These are phyloP conservation scores for Diaporthe vaccinii DNA, from an alignment of 2,329 filamentous ascomycete genomes.

Conservation along the genomic window DNA sequence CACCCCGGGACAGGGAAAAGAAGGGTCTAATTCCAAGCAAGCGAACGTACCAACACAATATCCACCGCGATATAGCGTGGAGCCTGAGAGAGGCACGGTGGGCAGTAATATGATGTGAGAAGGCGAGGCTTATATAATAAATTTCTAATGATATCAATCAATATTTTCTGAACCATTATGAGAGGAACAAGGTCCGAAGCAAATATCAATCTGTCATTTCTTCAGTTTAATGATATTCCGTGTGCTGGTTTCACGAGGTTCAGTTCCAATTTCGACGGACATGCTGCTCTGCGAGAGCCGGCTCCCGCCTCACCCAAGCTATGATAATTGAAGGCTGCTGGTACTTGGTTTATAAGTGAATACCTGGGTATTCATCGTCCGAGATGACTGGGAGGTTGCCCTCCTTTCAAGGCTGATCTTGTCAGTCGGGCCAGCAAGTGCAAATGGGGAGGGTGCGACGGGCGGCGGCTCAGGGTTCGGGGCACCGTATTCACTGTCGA, in stretches of 20 bases:
- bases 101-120: constrained; percentile 8
- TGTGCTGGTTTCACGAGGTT: not conserved
- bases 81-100: not conserved
- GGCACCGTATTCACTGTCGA: not conserved
- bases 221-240: not conserved
- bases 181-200: not conserved
- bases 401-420: not conserved
- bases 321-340: not conserved
- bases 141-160: constrained; percentile 2
- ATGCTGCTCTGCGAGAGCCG: not conserved
- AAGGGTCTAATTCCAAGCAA: not conserved
- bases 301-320: not conserved
- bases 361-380: not conserved
- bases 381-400: too few species aligned
- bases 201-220: not conserved
- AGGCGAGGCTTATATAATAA: not conserved
- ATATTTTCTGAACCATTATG: too few species aligned
- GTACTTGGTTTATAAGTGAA: not conserved
- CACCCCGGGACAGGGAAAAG: not conserved
- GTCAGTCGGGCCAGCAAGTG: not conserved
- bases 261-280: not conserved
- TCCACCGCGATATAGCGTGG: constrained; percentile 6
- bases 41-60: not conserved
- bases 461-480: constrained; percentile 7
- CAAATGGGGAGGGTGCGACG: not conserved